Conservation (phyloP, 169 alveolate species). For the Plasmodium relictum region DNA sequence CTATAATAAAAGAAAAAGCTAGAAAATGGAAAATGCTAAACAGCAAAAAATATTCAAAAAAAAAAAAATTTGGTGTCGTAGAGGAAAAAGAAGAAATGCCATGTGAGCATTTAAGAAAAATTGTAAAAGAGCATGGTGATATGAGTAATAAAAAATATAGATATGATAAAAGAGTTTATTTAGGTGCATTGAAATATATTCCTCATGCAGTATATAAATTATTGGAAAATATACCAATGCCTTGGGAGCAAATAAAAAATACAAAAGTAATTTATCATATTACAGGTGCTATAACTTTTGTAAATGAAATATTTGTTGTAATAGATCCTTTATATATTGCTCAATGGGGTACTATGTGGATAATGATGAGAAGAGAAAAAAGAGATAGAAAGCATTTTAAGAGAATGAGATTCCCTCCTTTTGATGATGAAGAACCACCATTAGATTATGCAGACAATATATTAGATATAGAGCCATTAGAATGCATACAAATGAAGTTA, state of each 20-base stretch:
- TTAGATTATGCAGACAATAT: constrained; percentile 99
- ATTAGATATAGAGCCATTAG: constrained; percentile 98
- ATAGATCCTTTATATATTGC: constrained; percentile 99
- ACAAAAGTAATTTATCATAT: constrained; percentile 98
- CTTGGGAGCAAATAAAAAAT: constrained; percentile 98
- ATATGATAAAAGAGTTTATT: constrained; percentile 97
- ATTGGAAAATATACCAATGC: constrained; percentile 99
- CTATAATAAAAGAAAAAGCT: constrained; percentile 81
- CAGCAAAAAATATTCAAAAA: constrained; percentile 84
- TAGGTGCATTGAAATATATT: constrained; percentile 98
- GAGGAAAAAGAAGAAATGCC: constrained; percentile 92
- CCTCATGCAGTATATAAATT: constrained; percentile 99
- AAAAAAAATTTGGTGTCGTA: constrained; percentile 78
- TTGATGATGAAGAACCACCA: constrained; percentile 99
- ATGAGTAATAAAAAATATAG: constrained; percentile 97
- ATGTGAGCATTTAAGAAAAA: constrained; percentile 98
- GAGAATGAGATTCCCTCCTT: constrained; percentile 99
- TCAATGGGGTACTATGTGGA: constrained; percentile 99
- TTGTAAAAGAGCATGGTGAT: constrained; percentile 98
- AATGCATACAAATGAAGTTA: constrained; percentile 98
- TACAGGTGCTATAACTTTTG: constrained; percentile 99
- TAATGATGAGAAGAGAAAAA: constrained; percentile 99
- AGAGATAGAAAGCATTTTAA: constrained; percentile 99
- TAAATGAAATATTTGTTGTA: constrained; percentile 98
- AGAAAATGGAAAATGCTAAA: constrained; percentile 90